A percentile compares a stretch with the other conserved stretches of the same genome.
phyloP scores from a whole-genome alignment of 108 stramenopile genomes.

The Halocafeteria seosinensis region DNA sequence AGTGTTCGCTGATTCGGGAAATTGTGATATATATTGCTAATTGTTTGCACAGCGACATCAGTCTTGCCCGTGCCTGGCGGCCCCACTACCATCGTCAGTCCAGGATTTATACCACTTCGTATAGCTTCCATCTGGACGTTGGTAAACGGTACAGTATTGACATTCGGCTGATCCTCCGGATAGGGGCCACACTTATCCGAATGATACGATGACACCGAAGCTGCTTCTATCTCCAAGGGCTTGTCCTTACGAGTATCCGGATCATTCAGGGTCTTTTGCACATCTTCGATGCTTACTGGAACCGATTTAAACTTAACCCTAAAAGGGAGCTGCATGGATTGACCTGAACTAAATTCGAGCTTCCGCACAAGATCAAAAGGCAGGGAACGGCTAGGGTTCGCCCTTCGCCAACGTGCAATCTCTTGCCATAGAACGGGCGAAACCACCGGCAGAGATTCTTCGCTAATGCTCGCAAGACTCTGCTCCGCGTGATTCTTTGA shows the following conservation, averaged over 20 bases:
- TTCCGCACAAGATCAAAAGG: too few species aligned
- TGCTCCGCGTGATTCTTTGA: constrained; percentile 46
- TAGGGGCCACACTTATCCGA: background rate
- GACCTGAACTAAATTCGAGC: too few species aligned
- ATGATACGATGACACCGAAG: too few species aligned
- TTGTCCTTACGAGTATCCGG: too few species aligned
- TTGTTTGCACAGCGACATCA: constrained; percentile 85
- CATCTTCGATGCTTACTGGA: too few species aligned
- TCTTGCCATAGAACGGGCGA: too few species aligned
- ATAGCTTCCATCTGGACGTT: constrained; percentile 82
- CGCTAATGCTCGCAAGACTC: constrained; percentile 32
- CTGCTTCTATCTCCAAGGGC: too few species aligned
- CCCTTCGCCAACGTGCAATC: too few species aligned
- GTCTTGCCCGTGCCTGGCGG: constrained; percentile 88
- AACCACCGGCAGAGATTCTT: background rate
- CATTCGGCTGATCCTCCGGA: background rate
- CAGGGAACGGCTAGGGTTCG: too few species aligned
- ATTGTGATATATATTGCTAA: constrained; percentile 74
- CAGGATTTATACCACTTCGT: constrained; percentile 69
- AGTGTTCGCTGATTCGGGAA: constrained; percentile 76
- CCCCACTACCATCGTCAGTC: constrained; percentile 77
- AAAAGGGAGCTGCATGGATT: too few species aligned
- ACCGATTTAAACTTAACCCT: too few species aligned
- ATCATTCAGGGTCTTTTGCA: too few species aligned
- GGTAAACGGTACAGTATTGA: constrained; percentile 79